Evolutionary conservation across 2,329 filamentous ascomycete species (phyloP), one percentile per base, ranked within the genome.

Genomic region (Bipolaris gigantea): DNA sequence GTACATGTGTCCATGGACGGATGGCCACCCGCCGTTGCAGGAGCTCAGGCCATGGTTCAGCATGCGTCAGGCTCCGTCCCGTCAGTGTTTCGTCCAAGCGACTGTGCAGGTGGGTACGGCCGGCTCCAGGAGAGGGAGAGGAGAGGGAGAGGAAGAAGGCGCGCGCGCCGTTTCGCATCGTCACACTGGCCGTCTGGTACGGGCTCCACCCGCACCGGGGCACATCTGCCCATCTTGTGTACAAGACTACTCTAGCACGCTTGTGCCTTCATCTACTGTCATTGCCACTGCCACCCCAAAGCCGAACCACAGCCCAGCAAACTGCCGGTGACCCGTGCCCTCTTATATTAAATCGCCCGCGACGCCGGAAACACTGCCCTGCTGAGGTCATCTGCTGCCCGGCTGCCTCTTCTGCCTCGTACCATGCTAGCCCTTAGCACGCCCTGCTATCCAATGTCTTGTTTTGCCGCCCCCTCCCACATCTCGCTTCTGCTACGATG

Each of bases 311-410:
- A 53, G 45, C 44, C 48, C 43, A 51, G 13, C 30, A 48, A 61
- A 59, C 49, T 62, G 55, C 60, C 60, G 60, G 42, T 39, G 16
- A 40, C 49, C 48, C 44, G 47, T 54, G 51, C 47, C 41, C n/a
- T 10, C 13, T 23, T 54, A 46, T 23, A 54, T 50, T 50, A 44
- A 34, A 27, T 34, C 30, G 30, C 35, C 38, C 34, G 19, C 33
- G 21, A 36, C 18, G 18, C 21, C 33, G 21, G 34, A 34, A 27
- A 18, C n/a, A 18, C 21, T 36, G 43, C 11, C 19, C 43, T 36
- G 19, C 25, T 45, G 33, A 46, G 43, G 43, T 46, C 33, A 46
- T 36, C 11, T 35, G 43, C 32, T 46, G 23, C n/a, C 25, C 33
- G 32, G 43, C 33, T 46, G 27, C 18, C 18, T 23, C 21, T 23